Base-by-base conservation (phyloP, 2,329 filamentous ascomycete species). In the Gliomastix tumulicola region DNA sequence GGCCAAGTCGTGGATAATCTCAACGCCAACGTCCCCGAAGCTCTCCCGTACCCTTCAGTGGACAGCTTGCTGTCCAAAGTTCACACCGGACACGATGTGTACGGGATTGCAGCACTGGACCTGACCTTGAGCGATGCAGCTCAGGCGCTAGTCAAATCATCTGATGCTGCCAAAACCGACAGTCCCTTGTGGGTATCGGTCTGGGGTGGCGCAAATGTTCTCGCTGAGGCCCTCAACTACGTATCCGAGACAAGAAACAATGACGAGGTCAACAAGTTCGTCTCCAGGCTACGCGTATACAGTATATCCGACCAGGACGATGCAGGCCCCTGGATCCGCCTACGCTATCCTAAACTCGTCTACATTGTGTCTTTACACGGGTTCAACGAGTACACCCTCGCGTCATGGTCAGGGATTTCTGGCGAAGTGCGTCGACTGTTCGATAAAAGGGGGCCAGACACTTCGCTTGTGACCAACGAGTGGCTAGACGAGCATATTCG, bases 261-360 rank as follows among this genome's bases (percentile, higher is more conserved):
- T 12, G 47, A 15, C 30, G 59, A 66, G 1, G 50, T 61, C 2
- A 49, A 55, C 1, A 39, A 37, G 1, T 54, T 74, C 15, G 51
- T 59, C 3, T 44, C 53, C 3, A 66, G 65, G 41, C 49, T 76
- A 4, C 59, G 70, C 11, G 60, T 75, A 5, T 76, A 76, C 49
- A 56, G 72, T 21, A 76, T 79, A 36, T 76, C 71, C 5, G 75
- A 79, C 43, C 74, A 79, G 44, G 74, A 79, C 41, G 67, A 79
- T 41, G 67, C 68, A 0, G 73, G 72, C 0, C 53, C 63, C 1
- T 79, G 73, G 74, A 69, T 79, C 22, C 66, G 74, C 13, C 53
- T 58, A 30, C 63, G 61, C 4, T 78, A 67, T 40, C 71, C 75
- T 0, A 64, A 71, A 17, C 49, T 79, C 6, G 69, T 74, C 44